Base-by-base conservation (phyloP, 345 rosid species). In the Rhodamnia rubescens region DNA sequence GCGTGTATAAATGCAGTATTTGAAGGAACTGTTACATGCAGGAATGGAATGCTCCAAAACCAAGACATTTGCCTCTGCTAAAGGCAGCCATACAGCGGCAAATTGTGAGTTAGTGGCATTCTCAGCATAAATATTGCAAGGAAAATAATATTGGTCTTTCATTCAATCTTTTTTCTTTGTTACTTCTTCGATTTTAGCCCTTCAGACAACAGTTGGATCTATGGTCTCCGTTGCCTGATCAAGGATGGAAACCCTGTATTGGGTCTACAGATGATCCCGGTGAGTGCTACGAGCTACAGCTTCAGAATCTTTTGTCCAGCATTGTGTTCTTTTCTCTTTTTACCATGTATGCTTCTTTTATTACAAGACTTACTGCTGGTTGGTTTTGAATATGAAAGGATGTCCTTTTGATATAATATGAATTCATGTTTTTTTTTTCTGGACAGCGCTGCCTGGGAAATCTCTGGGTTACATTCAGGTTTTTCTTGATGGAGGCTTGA, bases 1-100 rank as follows among this genome's bases (percentile, higher is more conserved):
- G 9, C 36, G 47, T 36, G 26, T 20, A 69, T 20, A 69, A 32
- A 36, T 69, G 80, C 26, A 32, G 80, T 69, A 69, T 32, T 69
- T 69, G 0, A 18, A 69, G 26, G 80, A 69, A 69, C 40, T 36
- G 54, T 58, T 83, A 53, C 52, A 51, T 86, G 54, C 89, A 97
- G 99, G 99, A 97, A 89, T 96, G 98, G 99, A 96, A 93, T 90
- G 94, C 98, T 22, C 99, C 99, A 26, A 92, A 93, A 87, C 98
- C 99, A 49, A 89, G 88, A 90, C 98, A 97, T 84, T 83, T 91
- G 87, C 87, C 93, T 57, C 88, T 97, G 27, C 90, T 97, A 10
- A 83, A 91, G 85, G 91, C 92, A 56, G 98, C 99, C 91, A 85
- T 95, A 52, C 57, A 86, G 83, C 92, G 92, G 64, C 91, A 90